Percentiles rank a stretch among this genome's conserved stretches.
These are phyloP conservation scores for Candida piceae DNA, from an alignment of 805 yeast species.

Conservation along the genomic window DNA sequence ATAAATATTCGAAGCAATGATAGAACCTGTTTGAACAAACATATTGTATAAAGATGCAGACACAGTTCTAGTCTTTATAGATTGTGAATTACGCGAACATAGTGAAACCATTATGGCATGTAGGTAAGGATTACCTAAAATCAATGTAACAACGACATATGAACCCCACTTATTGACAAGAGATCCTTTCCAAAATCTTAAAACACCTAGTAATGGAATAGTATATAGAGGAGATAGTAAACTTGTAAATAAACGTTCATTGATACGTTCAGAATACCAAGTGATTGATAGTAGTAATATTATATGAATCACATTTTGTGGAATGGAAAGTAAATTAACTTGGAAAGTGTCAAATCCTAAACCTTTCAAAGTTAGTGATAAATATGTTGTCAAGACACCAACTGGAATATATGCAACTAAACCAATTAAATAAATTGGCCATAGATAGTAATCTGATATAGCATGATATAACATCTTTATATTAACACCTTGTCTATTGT, in stretches of 20 bases:
- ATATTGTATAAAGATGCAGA: conserved; percentile 63
- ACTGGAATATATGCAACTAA: conserved; percentile 36
- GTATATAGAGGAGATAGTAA: conserved; percentile 24
- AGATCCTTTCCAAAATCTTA: conserved; percentile 27
- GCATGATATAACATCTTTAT: conserved; percentile 35
- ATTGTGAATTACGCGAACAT: conserved; percentile 58
- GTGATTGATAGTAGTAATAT: conserved; percentile 33
- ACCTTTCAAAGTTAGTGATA: conserved; percentile 43
- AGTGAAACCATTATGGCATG: conserved; percentile 55
- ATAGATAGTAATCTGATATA: conserved; percentile 44
- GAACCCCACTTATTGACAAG: conserved; percentile 25
- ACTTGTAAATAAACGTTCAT: conserved; percentile 22
- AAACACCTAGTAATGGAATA: conserved; percentile 21
- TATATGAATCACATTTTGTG: conserved; percentile 37
- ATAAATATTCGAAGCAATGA: conserved; percentile 53
- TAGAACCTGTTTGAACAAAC: conserved; percentile 54
- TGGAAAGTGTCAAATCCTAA: conserved; percentile 51
- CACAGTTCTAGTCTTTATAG: conserved; percentile 60
- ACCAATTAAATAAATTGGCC: conserved; percentile 51
- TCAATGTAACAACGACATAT: conserved; percentile 20
- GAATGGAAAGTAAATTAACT: conserved; percentile 49
- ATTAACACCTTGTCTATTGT: conserved; percentile 51
- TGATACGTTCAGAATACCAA: conserved; percentile 31
- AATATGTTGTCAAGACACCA: conserved; percentile 36
- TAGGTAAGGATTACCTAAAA: conserved; percentile 41